Base-by-base conservation (phyloP, 108 stramenopile genomes). In the Epithemia pelagica region DNA sequence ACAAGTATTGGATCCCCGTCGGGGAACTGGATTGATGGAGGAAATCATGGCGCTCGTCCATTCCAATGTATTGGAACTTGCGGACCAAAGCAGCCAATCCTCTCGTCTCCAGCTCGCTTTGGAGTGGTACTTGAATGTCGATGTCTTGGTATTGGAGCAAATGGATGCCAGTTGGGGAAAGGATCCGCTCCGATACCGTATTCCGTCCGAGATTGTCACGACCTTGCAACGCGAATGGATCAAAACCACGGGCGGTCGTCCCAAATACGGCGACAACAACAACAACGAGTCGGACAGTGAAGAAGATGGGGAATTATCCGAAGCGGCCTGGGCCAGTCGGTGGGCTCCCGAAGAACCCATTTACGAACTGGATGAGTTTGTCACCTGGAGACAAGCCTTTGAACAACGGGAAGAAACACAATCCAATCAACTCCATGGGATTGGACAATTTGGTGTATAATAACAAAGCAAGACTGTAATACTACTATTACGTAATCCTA, bases 371-470 rank as follows among this genome's bases (percentile, higher is more conserved):
- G 77, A 78, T 23, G 84, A 83, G 53, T 78, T 80, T 25, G 78
- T 80, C 25, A 74, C 84, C 29, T 82, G 89, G 79, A 70, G 81
- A 56, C 72, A 76, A 64, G 71, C 79, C 26, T 91, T 88, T 64
- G 73, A 77, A 62, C 78, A 79, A 52, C 76, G 79, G 29, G 69
- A 75, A 23, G 63, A 66, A 52, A 69, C 63, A 10, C 64, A 73
- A 20, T 74, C 77, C 25, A 74, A 85, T 59, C 58, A 62, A 3
- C 54, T 62, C 31, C 77, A 78, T 32, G 89, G 89, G 22, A 80
- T 90, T 52, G 89, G 89, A 54, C 71, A 74, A 7, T 90, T 87
- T 73, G 89, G 86, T 31, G 54, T 84, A 32, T 90, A 71, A 63
- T 2, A 28, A 22, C 61, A 8, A 54, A 26, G 26, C 3, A 3